Conservation (phyloP, 225 moss, liverwort and hornwort genomes). For the Marchantia polymorpha region DNA sequence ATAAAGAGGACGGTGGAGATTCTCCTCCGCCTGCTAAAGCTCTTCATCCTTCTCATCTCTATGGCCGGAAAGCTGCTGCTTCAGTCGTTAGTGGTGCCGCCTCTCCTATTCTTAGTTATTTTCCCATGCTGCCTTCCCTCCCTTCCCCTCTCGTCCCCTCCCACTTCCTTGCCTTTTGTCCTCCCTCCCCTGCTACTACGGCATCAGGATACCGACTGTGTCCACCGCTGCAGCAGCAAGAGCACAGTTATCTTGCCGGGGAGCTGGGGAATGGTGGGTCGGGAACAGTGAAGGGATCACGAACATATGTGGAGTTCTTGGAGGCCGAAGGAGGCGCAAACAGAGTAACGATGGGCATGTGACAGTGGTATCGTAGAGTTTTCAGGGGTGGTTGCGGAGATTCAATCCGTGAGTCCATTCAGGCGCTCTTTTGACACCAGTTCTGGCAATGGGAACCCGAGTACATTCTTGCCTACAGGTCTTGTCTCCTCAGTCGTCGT, state of each 20-base stretch:
- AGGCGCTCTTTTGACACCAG: not conserved
- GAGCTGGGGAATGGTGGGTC: not conserved
- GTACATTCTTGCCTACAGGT: not conserved
- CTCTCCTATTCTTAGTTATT: too few species aligned
- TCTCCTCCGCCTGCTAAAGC: not conserved
- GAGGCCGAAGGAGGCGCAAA: too few species aligned
- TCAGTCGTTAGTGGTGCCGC: too few species aligned
- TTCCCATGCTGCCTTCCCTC: not conserved
- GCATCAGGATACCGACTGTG: not conserved
- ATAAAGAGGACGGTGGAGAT: not conserved
- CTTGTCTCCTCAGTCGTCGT: not conserved
- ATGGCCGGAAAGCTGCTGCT: not conserved
- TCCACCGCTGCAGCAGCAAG: not conserved
- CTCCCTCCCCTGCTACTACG: not conserved
- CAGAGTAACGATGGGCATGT: not conserved
- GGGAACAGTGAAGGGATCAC: not conserved
- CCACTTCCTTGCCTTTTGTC: not conserved
- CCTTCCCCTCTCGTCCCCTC: not conserved
- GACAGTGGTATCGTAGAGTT: not conserved
- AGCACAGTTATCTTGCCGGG: not conserved
- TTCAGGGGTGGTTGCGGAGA: not conserved
- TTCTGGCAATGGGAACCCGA: constrained; percentile 17
- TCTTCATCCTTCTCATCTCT: not conserved
- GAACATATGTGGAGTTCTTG: not conserved
- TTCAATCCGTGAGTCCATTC: not conserved